These are phyloP conservation scores for Mycoemilia scoparia DNA, from an alignment of 192 early-diverging fungal genomes.

Conservation along the genomic window DNA sequence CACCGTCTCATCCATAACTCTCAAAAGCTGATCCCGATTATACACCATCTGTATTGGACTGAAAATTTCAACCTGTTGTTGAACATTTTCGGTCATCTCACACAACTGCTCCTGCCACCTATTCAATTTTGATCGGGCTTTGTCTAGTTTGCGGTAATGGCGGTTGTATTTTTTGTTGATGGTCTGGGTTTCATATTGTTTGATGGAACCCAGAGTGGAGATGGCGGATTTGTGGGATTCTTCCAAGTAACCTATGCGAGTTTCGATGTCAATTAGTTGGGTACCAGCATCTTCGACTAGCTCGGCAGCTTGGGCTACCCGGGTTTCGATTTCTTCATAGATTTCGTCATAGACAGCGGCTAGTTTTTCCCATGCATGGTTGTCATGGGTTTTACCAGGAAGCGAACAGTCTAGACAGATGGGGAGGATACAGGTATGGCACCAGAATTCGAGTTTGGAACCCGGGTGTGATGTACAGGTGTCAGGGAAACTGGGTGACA, in stretches of 20 bases:
- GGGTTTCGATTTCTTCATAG: slow-evolving; percentile 20
- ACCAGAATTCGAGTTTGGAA: slow-evolving; percentile 19
- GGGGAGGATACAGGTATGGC: slow-evolving; percentile 9
- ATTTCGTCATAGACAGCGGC: slow-evolving; percentile 23
- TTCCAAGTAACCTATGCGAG: slow-evolving; percentile 3
- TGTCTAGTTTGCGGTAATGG: no score
- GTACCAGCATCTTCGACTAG: slow-evolving; percentile 10
- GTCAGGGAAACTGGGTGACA: no score
- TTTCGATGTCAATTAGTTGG: no score
- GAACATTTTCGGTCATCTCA: slow-evolving; percentile 10
- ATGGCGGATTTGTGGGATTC: slow-evolving; percentile 4
- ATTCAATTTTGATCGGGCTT: background rate
- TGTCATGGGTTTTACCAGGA: slow-evolving; percentile 1
- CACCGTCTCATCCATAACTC: slow-evolving; percentile 5
- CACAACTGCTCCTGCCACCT: slow-evolving; percentile 15
- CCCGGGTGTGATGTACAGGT: slow-evolving; percentile 24
- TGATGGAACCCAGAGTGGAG: slow-evolving; percentile 1
- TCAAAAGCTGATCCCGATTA: slow-evolving; percentile 5
- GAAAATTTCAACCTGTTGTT: slow-evolving; percentile 19
- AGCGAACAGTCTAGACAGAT: slow-evolving; percentile 14
- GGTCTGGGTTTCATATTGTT: background rate
- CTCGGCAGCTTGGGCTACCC: slow-evolving; percentile 8
- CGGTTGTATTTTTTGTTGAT: background rate
- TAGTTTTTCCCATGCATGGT: slow-evolving; percentile 10
- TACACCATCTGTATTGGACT: slow-evolving; percentile 15